Base-by-base conservation (phyloP, 1,284 basidiomycete genomes). In the Coriolopsis trogii region DNA sequence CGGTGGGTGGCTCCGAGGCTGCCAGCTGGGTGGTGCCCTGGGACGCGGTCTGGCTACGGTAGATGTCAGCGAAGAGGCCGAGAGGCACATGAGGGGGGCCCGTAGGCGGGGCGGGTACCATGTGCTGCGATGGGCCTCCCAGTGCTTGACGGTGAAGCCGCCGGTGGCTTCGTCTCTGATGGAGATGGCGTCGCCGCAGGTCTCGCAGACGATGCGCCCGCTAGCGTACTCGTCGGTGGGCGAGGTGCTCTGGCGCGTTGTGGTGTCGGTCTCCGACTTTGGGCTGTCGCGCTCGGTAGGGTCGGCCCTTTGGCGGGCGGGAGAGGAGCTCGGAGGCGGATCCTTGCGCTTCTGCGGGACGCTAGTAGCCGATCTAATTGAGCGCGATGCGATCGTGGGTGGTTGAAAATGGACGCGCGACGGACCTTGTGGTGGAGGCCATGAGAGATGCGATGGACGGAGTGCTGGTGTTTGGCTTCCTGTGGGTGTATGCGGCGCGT, bases 61-160 rank as follows among this genome's bases (percentile, higher is more conserved):
- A 53, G 31, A 24, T 20, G 13, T 10, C 28, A 23, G 21, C 10
- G 49, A 20, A 34, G 33, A 16, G 13, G 26, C 9, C 30, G 30
- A 9, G 31, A 12, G 31, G 24, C n/a, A 29, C 28, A 15, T 31
- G 31, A 24, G 15, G 15, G 9, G 30, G 18, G 30, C 10, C 1
- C 9, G 7, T 6, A 12, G 21, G 43, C 45, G 21, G 15, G 39
- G 49, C 23, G 46, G 47, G 34, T 56, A 86, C 85, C 87, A 88
- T 30, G 73, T 67, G 33, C 72, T 67, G 6, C 79, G 78, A 67
- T 89, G 87, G 5, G 79, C 76, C 42, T 88, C 82, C 87, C 87
- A 88, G 50, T 82, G 80, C 60, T 80, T 78, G 41, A 84, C 70
- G 37, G 85, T 86, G 65, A 88, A 87, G 5, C 68, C 77, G 1